A percentile compares a stretch with the other conserved stretches of the same genome.
phyloP scores from a whole-genome alignment of 768 basidiomycete genomes.

The Pisolithus tinctorius region DNA sequence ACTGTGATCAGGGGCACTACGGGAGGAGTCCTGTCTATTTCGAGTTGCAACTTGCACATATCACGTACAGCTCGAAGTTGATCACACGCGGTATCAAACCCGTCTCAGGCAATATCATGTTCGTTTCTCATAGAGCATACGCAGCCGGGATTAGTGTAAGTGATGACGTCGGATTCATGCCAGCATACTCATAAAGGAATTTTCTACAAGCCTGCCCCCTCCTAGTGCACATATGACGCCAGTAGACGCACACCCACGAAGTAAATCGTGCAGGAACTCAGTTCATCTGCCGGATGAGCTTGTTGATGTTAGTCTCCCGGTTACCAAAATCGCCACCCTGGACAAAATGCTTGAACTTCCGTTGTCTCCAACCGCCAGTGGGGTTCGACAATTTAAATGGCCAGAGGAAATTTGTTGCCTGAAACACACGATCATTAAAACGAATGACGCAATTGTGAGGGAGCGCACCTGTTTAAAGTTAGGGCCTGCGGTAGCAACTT shows the following conservation, averaged over 20 bases:
- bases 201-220: background rate
- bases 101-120: slow-evolving; percentile 11
- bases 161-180: no score
- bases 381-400: slow-evolving; percentile 99
- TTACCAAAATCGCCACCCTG: slow-evolving; percentile 98
- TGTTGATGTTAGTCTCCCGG: slow-evolving; percentile 96
- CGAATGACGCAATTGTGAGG: background rate
- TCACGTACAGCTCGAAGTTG: background rate
- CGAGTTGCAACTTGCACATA: no score
- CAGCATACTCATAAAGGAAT: slow-evolving; percentile 24
- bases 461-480: slow-evolving; percentile 93
- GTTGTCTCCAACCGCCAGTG: slow-evolving; percentile 93
- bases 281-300: slow-evolving; percentile 94
- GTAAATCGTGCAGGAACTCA: slow-evolving; percentile 26
- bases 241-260: slow-evolving; percentile 20
- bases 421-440: slow-evolving; percentile 5
- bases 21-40: no score
- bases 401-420: slow-evolving; percentile 97
- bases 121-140: background rate
- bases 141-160: no score
- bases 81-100: no score
- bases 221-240: no score
- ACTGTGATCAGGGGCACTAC: background rate
- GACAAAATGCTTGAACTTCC: slow-evolving; percentile 96
- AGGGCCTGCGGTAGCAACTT: slow-evolving; percentile 90